Evolutionary conservation across 2,329 filamentous ascomycete genomes (phyloP).

Genomic region (Zymoseptoria tritici): DNA sequence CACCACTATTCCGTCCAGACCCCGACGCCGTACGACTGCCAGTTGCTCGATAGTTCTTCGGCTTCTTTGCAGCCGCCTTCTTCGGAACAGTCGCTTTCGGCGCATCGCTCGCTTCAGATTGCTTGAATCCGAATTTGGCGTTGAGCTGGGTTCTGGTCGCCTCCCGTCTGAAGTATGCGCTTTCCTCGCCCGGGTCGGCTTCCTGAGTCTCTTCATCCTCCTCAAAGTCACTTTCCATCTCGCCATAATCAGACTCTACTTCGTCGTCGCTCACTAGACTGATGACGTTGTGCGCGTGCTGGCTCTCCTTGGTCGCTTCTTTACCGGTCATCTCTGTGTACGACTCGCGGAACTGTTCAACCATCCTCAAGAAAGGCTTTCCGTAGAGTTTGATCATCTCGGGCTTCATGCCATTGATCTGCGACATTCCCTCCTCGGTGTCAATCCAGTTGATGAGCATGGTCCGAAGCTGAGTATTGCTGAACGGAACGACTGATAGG

Average conservation of each 20-base stretch:
- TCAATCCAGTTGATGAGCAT: slow-evolving; percentile 67
- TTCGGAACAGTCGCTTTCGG: neutral
- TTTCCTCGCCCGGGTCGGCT: slow-evolving; percentile 15
- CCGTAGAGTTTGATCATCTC: slow-evolving; percentile 59
- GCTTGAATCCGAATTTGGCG: slow-evolving; percentile 12
- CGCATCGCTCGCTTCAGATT: slow-evolving; percentile 6
- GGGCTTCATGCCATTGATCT: slow-evolving; percentile 55
- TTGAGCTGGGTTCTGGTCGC: slow-evolving; percentile 17
- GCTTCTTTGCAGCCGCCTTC: slow-evolving; percentile 6
- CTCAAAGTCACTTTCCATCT: slow-evolving; percentile 31
- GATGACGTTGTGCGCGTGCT: slow-evolving; percentile 45
- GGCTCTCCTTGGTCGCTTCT: slow-evolving; percentile 29
- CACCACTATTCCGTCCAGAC: neutral
- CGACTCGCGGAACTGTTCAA: slow-evolving; percentile 36
- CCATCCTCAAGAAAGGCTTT: slow-evolving; percentile 51
- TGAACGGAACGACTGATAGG: slow-evolving; percentile 55
- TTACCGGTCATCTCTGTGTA: slow-evolving; percentile 36
- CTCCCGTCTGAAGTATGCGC: slow-evolving; percentile 20
- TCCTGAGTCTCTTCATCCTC: slow-evolving; percentile 13
- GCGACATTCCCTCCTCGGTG: slow-evolving; percentile 53
- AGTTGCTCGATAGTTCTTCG: slow-evolving; percentile 4
- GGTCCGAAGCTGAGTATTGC: slow-evolving; percentile 59
- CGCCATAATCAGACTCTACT: slow-evolving; percentile 33
- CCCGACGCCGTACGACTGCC: neutral
- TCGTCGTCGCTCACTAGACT: slow-evolving; percentile 39